Base-by-base conservation (phyloP, 2,329 filamentous ascomycete genomes). In the Ascomycota sp. region DNA sequence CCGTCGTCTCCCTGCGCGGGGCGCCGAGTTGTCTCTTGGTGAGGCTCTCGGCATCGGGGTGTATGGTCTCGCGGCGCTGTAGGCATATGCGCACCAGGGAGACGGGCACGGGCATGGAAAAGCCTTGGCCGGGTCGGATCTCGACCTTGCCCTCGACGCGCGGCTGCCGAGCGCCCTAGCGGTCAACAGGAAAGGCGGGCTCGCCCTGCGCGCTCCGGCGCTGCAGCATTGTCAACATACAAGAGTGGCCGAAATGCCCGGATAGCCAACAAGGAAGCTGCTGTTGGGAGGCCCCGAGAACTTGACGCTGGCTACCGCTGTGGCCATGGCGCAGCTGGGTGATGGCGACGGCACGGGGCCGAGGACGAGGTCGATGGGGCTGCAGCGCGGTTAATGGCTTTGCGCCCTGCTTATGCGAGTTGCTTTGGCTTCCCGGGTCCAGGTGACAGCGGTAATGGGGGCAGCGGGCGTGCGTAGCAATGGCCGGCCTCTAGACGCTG, bases 101-200 rank as follows among this genome's bases (percentile, higher is more conserved):
- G 46, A 98, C 65, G 47, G 77, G 71, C 43, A 95, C 85, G 25
- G 89, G 83, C 43, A 83, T 83, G 12, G 83, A 86, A 44, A 78
- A 75, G 36, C 89, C 86, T 37, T 75, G 65, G 32, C 73, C 74
- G 25, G 89, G 89, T 35, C 89, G 73, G 43, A 98, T 89, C 58
- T 95, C 89, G 49, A 98, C 89, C 51, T 89, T 92, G 44, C 89
- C 89, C 63, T 94, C 86, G 57, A 98, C 86, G 49, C 89, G 79
- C 46, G 89, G 89, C 82, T 94, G 47, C 15, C 6, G 2, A 3
- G 27, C 8, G 20, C 9, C 24, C 12, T 12, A n/a, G n/a, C 28
- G 26, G 24, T 32, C 25, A 24, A 28, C 12, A 13, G 15, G 11
- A n/a, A 17, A 25, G 7, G 17, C 2, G 17, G 7, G 8, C 8